phyloP scores from a whole-genome alignment of 306 rosid genomes.

The Quercus gilva region DNA sequence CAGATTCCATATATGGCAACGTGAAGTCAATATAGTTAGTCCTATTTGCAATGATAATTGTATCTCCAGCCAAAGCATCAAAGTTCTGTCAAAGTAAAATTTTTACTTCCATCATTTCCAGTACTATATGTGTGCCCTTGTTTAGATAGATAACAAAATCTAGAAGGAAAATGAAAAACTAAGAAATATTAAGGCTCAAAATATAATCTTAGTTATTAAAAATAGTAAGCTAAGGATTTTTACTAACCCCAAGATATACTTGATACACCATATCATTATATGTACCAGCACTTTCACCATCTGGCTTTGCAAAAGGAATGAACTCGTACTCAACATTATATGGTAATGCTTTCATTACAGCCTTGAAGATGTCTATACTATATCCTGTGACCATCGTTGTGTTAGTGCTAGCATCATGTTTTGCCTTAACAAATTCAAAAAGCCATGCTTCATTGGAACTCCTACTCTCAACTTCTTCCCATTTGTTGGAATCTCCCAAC shows the following conservation, averaged over 20 bases:
- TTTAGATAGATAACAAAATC: no score
- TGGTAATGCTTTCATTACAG: constrained; percentile 21
- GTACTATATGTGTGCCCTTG: neutral
- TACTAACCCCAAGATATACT: constrained; percentile 28
- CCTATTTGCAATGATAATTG: constrained; percentile 28
- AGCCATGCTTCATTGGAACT: constrained; percentile 30
- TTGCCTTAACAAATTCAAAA: constrained; percentile 21
- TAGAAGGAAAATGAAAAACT: no score
- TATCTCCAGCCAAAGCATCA: constrained; percentile 44
- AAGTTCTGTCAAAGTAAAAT: neutral
- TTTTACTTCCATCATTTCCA: no score
- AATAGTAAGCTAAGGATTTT: no score
- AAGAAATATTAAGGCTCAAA: no score
- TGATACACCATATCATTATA: constrained; percentile 30
- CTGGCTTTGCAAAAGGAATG: constrained; percentile 19
- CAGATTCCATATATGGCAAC: constrained; percentile 38
- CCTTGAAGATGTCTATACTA: constrained; percentile 32
- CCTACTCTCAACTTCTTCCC: constrained; percentile 30
- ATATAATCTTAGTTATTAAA: neutral
- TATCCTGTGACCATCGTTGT: constrained; percentile 5
- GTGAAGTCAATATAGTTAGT: constrained; percentile 38
- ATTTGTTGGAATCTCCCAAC: constrained; percentile 34
- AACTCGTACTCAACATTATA: constrained; percentile 26
- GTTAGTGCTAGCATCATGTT: constrained; percentile 2
- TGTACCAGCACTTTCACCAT: constrained; percentile 10